Evolutionary conservation across 2,329 filamentous ascomycete species (phyloP).

Genomic region (Podosphaera aphanis): DNA sequence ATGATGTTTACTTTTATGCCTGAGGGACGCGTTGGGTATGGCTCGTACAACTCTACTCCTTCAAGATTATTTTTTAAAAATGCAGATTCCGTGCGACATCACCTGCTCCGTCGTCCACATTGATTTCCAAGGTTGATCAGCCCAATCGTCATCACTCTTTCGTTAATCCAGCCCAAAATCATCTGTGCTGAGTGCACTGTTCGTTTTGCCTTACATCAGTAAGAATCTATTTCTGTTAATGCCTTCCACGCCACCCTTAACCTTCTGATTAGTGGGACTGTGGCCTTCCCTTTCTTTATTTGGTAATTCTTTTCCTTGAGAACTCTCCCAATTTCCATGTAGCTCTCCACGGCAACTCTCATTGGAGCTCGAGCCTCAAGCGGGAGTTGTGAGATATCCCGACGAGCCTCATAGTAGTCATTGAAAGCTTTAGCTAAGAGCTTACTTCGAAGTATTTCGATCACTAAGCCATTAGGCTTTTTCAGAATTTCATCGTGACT

Average conservation of each 20-base stretch:
- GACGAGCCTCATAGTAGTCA: conserved; percentile 30
- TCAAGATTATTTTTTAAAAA: no score
- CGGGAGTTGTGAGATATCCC: conserved; percentile 37
- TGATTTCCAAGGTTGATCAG: no score
- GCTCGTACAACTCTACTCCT: no score
- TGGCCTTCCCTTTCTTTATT: conserved; percentile 21
- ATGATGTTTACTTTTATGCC: no score
- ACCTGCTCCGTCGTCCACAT: no score
- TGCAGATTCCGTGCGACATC: no score
- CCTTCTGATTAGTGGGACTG: conserved; percentile 23
- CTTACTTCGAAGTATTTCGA: conserved; percentile 26
- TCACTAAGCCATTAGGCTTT: conserved; percentile 22
- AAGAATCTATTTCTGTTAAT: conserved; percentile 13
- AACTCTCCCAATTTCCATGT: conserved; percentile 53
- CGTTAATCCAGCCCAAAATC: no score
- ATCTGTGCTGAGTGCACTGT: not conserved
- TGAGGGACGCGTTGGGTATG: no score
- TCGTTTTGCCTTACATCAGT: not conserved
- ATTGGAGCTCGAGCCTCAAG: conserved; percentile 35
- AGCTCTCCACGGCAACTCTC: conserved; percentile 47
- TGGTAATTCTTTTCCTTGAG: conserved; percentile 21
- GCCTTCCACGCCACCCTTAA: conserved; percentile 34
- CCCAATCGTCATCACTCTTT: no score
- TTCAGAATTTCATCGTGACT: conserved; percentile 29
- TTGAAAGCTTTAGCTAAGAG: conserved; percentile 37